Conservation (phyloP, 169 alveolate genomes). For the Plasmodium relictum region DNA sequence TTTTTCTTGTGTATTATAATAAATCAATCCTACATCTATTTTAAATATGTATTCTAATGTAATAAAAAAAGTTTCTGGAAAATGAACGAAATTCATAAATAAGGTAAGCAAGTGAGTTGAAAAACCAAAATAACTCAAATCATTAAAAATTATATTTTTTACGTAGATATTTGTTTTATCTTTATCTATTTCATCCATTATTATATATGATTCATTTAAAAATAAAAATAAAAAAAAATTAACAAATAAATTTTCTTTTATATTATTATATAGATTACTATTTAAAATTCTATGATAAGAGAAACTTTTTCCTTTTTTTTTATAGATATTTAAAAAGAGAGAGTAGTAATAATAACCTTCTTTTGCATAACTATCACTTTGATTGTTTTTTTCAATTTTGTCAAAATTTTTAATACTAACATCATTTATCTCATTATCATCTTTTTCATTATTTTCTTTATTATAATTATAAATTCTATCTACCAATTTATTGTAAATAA, state of each 20-base stretch:
- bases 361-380: not conserved
- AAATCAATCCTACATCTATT: slow-evolving; percentile 22
- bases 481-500: not conserved
- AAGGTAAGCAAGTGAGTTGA: slow-evolving; percentile 26
- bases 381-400: not conserved
- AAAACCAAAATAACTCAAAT: slow-evolving; percentile 58
- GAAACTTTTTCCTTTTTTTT: slow-evolving; percentile 12
- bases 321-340: slow-evolving; percentile 33
- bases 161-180: slow-evolving; percentile 32
- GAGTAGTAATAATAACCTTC: slow-evolving; percentile 28
- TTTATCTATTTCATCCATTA: slow-evolving; percentile 38
- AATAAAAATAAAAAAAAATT: slow-evolving; percentile 58
- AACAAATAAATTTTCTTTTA: slow-evolving; percentile 36
- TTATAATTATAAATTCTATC: not conserved
- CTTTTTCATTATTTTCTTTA: not conserved
- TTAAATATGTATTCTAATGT: slow-evolving; percentile 6
- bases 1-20: slow-evolving; percentile 11
- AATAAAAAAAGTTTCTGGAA: slow-evolving; percentile 46
- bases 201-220: slow-evolving; percentile 57
- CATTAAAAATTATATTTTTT: slow-evolving; percentile 56
- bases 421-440: not conserved
- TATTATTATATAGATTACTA: slow-evolving; percentile 16
- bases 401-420: not conserved
- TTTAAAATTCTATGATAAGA: slow-evolving; percentile 4
- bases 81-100: slow-evolving; percentile 29